phyloP scores from a whole-genome alignment of 2,329 filamentous ascomycete species.

The Diaporthe caulivora region DNA sequence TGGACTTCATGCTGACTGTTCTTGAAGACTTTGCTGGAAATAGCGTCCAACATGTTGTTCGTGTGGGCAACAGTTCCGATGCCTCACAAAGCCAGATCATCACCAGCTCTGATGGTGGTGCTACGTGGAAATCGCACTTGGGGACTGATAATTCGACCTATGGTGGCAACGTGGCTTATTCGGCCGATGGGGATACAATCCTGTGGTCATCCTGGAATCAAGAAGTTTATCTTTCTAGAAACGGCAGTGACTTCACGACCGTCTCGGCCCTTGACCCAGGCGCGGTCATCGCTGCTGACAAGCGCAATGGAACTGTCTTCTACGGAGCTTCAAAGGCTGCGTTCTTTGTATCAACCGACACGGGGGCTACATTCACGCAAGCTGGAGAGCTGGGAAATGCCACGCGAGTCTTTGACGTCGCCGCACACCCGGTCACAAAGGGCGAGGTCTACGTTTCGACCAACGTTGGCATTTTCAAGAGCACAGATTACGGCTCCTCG shows the following conservation, averaged over 20 bases:
- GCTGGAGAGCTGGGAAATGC: slow-evolving; percentile 52
- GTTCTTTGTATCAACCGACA: slow-evolving; percentile 65
- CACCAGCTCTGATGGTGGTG: slow-evolving; percentile 62
- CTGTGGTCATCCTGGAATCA: slow-evolving; percentile 58
- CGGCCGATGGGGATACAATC: slow-evolving; percentile 62
- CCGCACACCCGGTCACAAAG: slow-evolving; percentile 66
- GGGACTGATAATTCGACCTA: slow-evolving; percentile 54
- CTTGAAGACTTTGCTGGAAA: slow-evolving; percentile 58
- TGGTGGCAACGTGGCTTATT: slow-evolving; percentile 62
- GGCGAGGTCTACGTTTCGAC: slow-evolving; percentile 72
- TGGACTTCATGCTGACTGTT: slow-evolving; percentile 38
- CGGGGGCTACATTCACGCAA: slow-evolving; percentile 58
- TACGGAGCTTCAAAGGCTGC: slow-evolving; percentile 57
- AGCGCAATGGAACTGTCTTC: slow-evolving; percentile 63
- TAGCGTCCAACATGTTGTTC: slow-evolving; percentile 59
- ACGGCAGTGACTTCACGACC: slow-evolving; percentile 55
- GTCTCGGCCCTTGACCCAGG: slow-evolving; percentile 58
- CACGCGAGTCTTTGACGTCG: slow-evolving; percentile 66
- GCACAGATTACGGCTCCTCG: slow-evolving; percentile 61
- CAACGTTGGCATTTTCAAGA: slow-evolving; percentile 65
- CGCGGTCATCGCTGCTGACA: slow-evolving; percentile 65
- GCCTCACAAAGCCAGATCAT: slow-evolving; percentile 58
- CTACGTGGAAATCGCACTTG: slow-evolving; percentile 59
- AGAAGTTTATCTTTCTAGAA: slow-evolving; percentile 56
- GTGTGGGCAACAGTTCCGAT: slow-evolving; percentile 58